These are phyloP conservation scores for Pseudozyma hubeiensis DNA, from an alignment of 1,284 basidiomycete genomes.

Conservation along the genomic window DNA sequence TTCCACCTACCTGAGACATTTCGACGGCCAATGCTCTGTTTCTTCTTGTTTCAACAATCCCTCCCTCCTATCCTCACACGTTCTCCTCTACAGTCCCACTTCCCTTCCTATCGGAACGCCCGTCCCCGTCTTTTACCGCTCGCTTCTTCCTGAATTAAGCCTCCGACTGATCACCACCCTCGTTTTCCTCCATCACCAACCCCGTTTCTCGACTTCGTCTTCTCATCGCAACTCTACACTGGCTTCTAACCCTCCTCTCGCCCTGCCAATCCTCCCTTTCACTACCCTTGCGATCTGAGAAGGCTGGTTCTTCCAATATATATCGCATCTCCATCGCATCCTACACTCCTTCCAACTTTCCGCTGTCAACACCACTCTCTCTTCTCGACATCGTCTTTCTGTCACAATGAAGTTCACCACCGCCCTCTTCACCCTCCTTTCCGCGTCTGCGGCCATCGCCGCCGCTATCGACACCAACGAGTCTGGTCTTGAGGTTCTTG, in stretches of 20 bases:
- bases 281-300: neutral
- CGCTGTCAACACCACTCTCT: neutral
- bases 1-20: conserved; percentile 10
- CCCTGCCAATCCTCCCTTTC: neutral
- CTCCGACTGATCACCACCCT: conserved; percentile 15
- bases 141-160: neutral
- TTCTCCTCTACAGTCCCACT: neutral
- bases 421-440: conserved; percentile 32
- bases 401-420: conserved; percentile 57
- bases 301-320: conserved; percentile 21
- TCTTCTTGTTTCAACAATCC: neutral
- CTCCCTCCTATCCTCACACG: too few relatives aligned
- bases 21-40: neutral
- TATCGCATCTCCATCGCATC: conserved; percentile 1
- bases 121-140: neutral
- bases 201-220: neutral
- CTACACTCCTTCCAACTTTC: neutral
- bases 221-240: neutral
- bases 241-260: neutral
- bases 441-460: conserved; percentile 36
- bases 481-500: conserved; percentile 43
- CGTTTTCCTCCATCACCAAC: conserved; percentile 8
- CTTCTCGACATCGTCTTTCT: neutral
- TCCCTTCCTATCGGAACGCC: conserved; percentile 4
- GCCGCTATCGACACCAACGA: conserved; percentile 46